Conservation (phyloP, 768 basidiomycete species). For the Mycena leptocephala region DNA sequence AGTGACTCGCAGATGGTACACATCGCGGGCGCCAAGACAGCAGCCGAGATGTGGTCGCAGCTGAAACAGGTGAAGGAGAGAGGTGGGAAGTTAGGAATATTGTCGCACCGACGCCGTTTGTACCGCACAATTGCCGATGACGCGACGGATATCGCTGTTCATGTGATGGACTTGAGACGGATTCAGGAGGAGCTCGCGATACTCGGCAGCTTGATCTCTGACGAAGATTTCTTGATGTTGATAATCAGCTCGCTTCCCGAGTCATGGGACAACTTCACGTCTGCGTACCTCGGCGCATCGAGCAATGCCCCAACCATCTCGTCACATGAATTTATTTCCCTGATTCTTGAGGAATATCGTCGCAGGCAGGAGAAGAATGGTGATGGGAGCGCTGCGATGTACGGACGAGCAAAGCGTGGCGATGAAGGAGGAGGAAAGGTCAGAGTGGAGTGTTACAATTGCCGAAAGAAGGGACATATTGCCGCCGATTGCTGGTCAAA, state of each 20-base stretch:
- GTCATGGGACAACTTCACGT: background rate
- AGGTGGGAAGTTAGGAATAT: constrained; percentile 15
- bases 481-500: background rate
- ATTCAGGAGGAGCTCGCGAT: constrained; percentile 20
- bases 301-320: background rate
- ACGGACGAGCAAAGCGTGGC: background rate
- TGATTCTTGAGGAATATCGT: background rate
- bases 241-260: constrained; percentile 22
- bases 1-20: constrained; percentile 24
- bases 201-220: background rate
- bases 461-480: background rate
- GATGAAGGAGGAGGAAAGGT: background rate
- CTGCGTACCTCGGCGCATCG: background rate
- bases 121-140: constrained; percentile 26
- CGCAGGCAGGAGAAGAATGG: background rate
- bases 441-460: background rate
- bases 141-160: constrained; percentile 16
- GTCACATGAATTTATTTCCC: background rate
- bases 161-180: constrained; percentile 5
- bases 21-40: constrained; percentile 21
- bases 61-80: constrained; percentile 21
- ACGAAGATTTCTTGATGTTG: constrained; percentile 21
- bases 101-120: constrained; percentile 14
- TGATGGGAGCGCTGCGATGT: background rate
- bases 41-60: constrained; percentile 23